Evolutionary conservation across 768 basidiomycete species (phyloP).

Genomic region (Boletus bicolor): DNA sequence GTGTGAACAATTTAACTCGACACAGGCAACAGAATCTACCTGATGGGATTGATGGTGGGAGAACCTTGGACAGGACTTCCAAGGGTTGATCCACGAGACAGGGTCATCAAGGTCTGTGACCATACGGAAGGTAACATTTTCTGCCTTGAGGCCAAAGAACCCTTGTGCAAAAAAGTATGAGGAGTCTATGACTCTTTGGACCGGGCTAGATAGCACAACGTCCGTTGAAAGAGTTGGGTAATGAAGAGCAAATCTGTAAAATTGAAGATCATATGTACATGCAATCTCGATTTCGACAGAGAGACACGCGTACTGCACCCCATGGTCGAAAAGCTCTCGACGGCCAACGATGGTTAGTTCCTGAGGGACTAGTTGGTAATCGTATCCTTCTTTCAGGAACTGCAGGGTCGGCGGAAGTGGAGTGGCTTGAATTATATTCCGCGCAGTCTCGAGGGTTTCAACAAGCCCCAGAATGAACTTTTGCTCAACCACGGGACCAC

Average conservation of each 20-base stretch:
- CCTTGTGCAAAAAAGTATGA: conserved; percentile 41
- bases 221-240: conserved; percentile 23
- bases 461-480: conserved; percentile 33
- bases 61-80: conserved; percentile 35
- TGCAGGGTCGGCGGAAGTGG: conserved; percentile 32
- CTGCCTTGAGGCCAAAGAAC: conserved; percentile 34
- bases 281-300: not conserved
- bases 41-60: not conserved
- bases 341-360: conserved; percentile 38
- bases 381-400: conserved; percentile 39
- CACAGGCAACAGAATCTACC: not conserved
- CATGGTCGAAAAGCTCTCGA: conserved; percentile 38
- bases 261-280: not conserved
- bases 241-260: conserved; percentile 19
- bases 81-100: conserved; percentile 42
- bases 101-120: conserved; percentile 34
- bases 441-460: conserved; percentile 27
- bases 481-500: conserved; percentile 35
- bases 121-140: conserved; percentile 28
- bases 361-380: conserved; percentile 32
- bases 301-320: conserved; percentile 31
- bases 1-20: not conserved
- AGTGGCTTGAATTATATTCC: conserved; percentile 23
- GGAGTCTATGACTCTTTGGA: conserved; percentile 36
- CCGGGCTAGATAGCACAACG: conserved; percentile 11